Base-by-base conservation (phyloP, 306 rosid species). In the Acacia confusa region DNA sequence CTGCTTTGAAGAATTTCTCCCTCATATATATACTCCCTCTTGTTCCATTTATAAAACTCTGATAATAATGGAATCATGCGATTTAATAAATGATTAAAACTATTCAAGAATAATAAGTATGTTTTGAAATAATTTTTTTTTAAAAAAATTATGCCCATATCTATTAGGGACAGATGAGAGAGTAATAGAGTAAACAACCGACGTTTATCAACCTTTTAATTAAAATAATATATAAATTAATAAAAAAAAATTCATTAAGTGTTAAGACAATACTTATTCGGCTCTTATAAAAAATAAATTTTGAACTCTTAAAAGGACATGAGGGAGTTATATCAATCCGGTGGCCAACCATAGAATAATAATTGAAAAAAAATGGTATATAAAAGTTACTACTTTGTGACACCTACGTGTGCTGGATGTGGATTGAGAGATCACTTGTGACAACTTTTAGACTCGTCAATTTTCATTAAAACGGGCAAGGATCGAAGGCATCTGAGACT, bases 201-300 rank as follows among this genome's bases (percentile, higher is more conserved):
- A 34, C 0, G 0, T 34, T 1, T 36, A 36, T 0, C 40, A 36
- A 36, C 8, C 8, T 7, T 36, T 36, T 36, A 36, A 36, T 36
- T 36, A 6, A 36, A 5, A 4, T 0, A 6, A 36, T 5, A 36
- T 36, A 36, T 36, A 36, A 36, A 36, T 36, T 5, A 36, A 36
- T 36, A 36, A 36, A 36, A 32, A 32, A 36, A 36, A 32, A 0
- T 32, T 32, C 2, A 2, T 30, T 32, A 32, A 32, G 3, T 32
- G 4, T 32, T 32, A 3, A 32, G 0, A 36, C 0, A 36, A 36
- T 1, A 0, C 6, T 36, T 36, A 1, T 36, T 0, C 1, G 6
- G 0, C 7, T 36, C 38, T 36, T 36, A 36, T 36, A 36, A 36
- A 36, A 36, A 36, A 36, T 0, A 34, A 34, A 34, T 5, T 4